Evolutionary conservation across 805 yeast species (phyloP), one percentile per base, ranked within the genome.

Genomic region (Zygosaccharomyces gambellarensis): DNA sequence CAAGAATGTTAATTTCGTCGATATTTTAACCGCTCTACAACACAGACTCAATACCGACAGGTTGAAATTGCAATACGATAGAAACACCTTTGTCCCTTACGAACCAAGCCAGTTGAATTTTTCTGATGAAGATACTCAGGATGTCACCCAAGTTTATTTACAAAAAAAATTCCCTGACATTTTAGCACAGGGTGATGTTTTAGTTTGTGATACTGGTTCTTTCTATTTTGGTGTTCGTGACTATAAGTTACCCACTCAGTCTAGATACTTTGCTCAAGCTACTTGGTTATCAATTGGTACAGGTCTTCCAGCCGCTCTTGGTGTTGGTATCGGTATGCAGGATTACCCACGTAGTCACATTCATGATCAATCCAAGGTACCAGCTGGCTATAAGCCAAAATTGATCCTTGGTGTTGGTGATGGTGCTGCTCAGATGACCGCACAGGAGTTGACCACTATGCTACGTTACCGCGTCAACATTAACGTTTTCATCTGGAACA

Each of bases 371-470:
- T 34, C 40, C n/a, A 36, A 41, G 3, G 36, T 57, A 31, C 49
- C 52, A 14, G 54, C 58, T 10, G 59, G 60, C 36, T 62, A 61
- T 32, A 45, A 59, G 2, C 76, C 82, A 29, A 78, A 95, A 59
- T 74, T 90, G 41, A 73, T 88, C 19, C 71, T 90, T 22, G 70
- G 88, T 14, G 90, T 87, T 72, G 97, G 97, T 48, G 97, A 90
- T 65, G 97, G 97, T 1, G 83, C 96, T 2, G 92, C 96, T 2
- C 96, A 88, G 71, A 87, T 90, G 96, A 89, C 97, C 4, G 74
- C 85, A 48, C 96, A 90, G 73, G 97, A 90, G 63, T 67, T 83
- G 44, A 79, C 88, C 0, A 75, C 87, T 2, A 80, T 78, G 61
- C 65, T 85, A 36, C 77, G 87, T 53, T 71, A 77, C 53, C 72